Conservation (phyloP, 805 yeast genomes). For the Starmerella asiatica region DNA sequence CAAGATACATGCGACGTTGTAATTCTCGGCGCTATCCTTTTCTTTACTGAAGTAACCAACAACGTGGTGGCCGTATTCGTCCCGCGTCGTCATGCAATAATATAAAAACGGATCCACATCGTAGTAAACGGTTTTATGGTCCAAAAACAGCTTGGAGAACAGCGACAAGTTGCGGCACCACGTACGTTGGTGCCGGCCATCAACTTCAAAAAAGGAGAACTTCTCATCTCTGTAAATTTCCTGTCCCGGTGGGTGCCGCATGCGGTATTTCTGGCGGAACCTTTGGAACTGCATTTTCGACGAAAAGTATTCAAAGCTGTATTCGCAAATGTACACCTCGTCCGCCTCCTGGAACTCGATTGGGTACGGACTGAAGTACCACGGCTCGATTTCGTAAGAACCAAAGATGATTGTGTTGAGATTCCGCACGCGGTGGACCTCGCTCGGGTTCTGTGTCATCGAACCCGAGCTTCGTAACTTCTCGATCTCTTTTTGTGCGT, state of each 20-base stretch:
- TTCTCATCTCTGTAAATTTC: constrained; percentile 88
- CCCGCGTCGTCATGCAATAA: constrained; percentile 86
- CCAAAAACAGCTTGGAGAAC: constrained; percentile 77
- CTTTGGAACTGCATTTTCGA: constrained; percentile 84
- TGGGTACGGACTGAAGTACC: constrained; percentile 98
- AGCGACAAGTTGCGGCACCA: constrained; percentile 96
- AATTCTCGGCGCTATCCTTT: constrained; percentile 87
- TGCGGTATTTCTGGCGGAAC: constrained; percentile 71
- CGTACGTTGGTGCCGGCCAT: constrained; percentile 87
- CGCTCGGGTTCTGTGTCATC: constrained; percentile 81
- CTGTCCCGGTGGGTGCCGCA: constrained; percentile 96
- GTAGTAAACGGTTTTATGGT: constrained; percentile 90
- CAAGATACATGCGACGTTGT: constrained; percentile 92
- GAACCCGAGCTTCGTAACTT: constrained; percentile 90
- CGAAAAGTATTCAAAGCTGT: constrained; percentile 76
- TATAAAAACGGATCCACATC: constrained; percentile 97
- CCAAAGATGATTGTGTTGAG: constrained; percentile 70
- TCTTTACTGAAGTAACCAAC: constrained; percentile 97
- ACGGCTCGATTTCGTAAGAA: constrained; percentile 84
- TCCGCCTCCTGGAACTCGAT: constrained; percentile 88
- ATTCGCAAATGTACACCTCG: constrained; percentile 79
- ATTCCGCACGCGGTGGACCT: constrained; percentile 83
- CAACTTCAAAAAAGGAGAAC: constrained; percentile 92
- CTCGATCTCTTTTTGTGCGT: constrained; percentile 84
- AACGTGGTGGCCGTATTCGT: constrained; percentile 83